A percentile compares a stretch with the other conserved stretches of the same genome.
Evolutionary conservation across 108 stramenopile genomes (phyloP).

Genomic region (Cyclotella kingstonii): DNA sequence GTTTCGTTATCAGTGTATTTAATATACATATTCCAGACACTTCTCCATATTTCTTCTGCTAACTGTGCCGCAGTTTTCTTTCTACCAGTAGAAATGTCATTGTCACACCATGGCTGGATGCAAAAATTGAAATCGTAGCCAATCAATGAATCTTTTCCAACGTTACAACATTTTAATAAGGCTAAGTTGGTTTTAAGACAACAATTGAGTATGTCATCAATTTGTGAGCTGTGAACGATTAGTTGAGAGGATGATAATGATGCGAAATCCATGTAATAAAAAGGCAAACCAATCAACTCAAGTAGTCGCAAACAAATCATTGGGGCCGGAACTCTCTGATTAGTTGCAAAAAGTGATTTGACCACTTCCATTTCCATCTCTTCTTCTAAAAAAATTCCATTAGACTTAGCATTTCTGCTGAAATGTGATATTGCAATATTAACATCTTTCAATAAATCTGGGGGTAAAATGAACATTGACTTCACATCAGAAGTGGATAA

Average conservation of each 20-base stretch:
- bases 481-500: constrained; percentile 10
- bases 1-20: constrained; percentile 4
- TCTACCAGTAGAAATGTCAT: not conserved
- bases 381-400: not conserved
- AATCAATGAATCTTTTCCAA: constrained; percentile 23
- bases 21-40: constrained; percentile 19
- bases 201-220: constrained; percentile 27
- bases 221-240: constrained; percentile 28
- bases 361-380: not conserved
- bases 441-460: constrained; percentile 15
- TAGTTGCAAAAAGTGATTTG: not conserved
- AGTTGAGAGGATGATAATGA: not conserved
- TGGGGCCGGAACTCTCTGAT: constrained; percentile 18
- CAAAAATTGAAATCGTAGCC: constrained; percentile 24
- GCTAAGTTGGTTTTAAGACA: constrained; percentile 21
- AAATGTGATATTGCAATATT: constrained; percentile 23
- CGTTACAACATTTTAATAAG: constrained; percentile 27
- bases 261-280: not conserved
- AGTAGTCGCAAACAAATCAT: constrained; percentile 24
- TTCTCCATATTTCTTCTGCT: constrained; percentile 34
- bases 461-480: constrained; percentile 17
- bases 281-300: constrained; percentile 34
- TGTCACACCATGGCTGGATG: not conserved
- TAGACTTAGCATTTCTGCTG: constrained; percentile 10
- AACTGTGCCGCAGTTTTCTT: constrained; percentile 25